Conservation (phyloP, 352 stramenopile species). For the Phytophthora crassamura region DNA sequence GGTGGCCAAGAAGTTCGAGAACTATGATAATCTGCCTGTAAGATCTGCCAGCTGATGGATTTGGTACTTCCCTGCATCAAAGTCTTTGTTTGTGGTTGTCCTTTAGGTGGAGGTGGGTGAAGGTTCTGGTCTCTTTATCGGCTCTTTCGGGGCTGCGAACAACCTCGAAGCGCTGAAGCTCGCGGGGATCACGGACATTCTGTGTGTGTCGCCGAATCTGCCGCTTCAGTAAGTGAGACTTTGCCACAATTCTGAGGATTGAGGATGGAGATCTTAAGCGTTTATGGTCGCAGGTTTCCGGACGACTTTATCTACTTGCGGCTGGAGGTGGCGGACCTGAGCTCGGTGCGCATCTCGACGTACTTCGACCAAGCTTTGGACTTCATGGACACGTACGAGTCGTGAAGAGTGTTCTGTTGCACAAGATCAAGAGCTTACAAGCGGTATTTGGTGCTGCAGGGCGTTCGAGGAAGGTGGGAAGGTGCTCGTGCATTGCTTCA, state of each 20-base stretch:
- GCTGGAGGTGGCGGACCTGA: constrained; percentile 57
- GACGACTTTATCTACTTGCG: constrained; percentile 62
- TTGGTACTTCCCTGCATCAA: background rate
- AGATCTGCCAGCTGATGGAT: constrained; percentile 11
- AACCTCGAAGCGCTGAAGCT: constrained; percentile 53
- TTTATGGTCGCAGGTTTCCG: constrained; percentile 41
- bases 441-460: constrained; percentile 21
- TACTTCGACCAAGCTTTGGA: constrained; percentile 54
- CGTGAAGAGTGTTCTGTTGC: background rate
- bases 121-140: constrained; percentile 63
- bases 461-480: constrained; percentile 47
- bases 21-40: constrained; percentile 54
- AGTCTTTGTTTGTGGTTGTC: background rate
- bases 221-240: constrained; percentile 42
- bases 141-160: constrained; percentile 65
- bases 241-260: background rate
- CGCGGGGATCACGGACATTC: constrained; percentile 59
- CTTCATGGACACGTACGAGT: constrained; percentile 70
- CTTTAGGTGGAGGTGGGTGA: constrained; percentile 32
- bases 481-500: constrained; percentile 82
- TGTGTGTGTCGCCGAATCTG: constrained; percentile 60
- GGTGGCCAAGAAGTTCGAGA: constrained; percentile 60
- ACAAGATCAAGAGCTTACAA: background rate
- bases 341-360: constrained; percentile 41
- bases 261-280: background rate